These are phyloP conservation scores for Elaeis oleifera DNA, from an alignment of 202 grass and related monocot species.

Conservation along the genomic window DNA sequence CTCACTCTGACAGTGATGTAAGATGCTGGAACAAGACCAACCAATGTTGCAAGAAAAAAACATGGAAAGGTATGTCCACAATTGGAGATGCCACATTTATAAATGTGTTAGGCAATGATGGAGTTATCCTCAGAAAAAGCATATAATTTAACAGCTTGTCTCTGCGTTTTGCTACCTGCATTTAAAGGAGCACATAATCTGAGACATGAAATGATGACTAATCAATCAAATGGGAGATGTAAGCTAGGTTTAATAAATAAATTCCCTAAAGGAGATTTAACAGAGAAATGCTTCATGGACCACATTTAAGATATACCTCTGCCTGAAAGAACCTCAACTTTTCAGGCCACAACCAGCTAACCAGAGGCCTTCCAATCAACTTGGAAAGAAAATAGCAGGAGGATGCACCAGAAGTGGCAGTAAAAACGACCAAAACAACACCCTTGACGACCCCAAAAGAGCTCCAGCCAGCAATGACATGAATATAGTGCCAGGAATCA, in stretches of 20 bases:
- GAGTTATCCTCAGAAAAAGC: conserved; percentile 99
- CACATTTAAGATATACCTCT: conserved; percentile 42
- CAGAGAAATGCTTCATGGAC: too few species aligned
- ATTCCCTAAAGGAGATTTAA: too few species aligned
- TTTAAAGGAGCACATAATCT: neutral
- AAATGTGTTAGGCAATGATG: conserved; percentile 92
- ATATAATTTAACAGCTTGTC: conserved; percentile 94
- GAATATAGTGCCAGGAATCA: conserved; percentile 98
- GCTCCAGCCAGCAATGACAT: conserved; percentile 92
- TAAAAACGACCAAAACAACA: conserved; percentile 73
- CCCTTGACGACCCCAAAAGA: conserved; percentile 91
- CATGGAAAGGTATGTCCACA: conserved; percentile 94
- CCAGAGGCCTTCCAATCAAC: conserved; percentile 80
- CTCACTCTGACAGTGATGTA: conserved; percentile 94
- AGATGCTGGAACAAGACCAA: conserved; percentile 83
- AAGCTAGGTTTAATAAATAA: too few species aligned
- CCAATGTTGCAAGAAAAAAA: conserved; percentile 91
- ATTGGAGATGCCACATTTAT: conserved; percentile 99
- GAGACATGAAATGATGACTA: too few species aligned
- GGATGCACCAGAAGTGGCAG: conserved; percentile 82
- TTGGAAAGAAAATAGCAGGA: conserved; percentile 96
- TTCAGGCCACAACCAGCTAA: conserved; percentile 89
- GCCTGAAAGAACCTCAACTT: conserved; percentile 86
- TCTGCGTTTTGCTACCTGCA: conserved; percentile 80
- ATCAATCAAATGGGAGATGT: too few species aligned